phyloP scores from a whole-genome alignment of 192 early-diverging fungal species.

The Backusella liffmaniae region DNA sequence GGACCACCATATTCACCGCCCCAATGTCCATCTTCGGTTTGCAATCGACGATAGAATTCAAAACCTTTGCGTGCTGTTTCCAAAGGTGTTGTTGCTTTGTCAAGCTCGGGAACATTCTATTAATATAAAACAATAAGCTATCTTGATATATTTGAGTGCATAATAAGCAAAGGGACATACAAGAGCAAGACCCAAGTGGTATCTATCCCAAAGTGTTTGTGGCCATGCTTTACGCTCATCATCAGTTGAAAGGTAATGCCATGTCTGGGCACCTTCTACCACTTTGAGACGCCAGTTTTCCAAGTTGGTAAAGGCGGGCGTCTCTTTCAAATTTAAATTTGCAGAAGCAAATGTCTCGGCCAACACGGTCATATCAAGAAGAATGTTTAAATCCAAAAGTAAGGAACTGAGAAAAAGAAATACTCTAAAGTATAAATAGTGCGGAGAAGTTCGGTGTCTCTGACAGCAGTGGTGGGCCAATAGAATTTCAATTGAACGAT shows the following conservation, averaged over 20 bases:
- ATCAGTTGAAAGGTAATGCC: conserved; percentile 75
- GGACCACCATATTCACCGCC: conserved; percentile 96
- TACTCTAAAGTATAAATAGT: neutral
- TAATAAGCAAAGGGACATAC: conserved; percentile 23
- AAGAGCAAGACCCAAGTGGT: conserved; percentile 81
- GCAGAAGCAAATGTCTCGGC: conserved; percentile 17
- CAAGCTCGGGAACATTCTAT: conserved; percentile 54
- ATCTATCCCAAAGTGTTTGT: conserved; percentile 79
- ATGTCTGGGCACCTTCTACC: conserved; percentile 87
- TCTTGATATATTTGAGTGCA: neutral
- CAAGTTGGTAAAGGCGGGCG: conserved; percentile 64
- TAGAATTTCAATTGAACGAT: neutral
- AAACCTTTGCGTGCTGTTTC: conserved; percentile 91
- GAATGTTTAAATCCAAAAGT: neutral
- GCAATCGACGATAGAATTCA: conserved; percentile 82
- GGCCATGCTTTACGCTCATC: conserved; percentile 58
- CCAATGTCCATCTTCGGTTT: conserved; percentile 94
- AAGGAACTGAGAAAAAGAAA: neutral
- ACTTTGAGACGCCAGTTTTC: conserved; percentile 84
- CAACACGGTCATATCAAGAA: neutral
- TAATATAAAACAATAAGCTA: neutral
- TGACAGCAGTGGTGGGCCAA: neutral
- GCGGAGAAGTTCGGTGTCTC: neutral
- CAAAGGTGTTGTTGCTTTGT: conserved; percentile 63
- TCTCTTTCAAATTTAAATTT: conserved; percentile 12